These are phyloP conservation scores for Penicillium paxilli DNA, from an alignment of 495 filamentous ascomycete genomes.

Conservation along the genomic window DNA sequence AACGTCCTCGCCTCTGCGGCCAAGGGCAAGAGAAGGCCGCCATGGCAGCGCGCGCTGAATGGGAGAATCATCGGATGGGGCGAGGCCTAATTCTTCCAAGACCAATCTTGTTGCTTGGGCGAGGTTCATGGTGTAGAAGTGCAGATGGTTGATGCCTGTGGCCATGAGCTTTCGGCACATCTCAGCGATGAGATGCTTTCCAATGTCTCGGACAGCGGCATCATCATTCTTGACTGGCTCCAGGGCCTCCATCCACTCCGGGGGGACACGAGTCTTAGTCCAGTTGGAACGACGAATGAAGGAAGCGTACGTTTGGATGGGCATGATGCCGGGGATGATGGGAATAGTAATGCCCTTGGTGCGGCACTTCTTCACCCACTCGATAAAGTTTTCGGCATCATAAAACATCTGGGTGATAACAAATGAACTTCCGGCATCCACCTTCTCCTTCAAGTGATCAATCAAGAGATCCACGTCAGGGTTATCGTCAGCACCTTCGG, in stretches of 20 bases:
- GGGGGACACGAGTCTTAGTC: constrained; percentile 80
- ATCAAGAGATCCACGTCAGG: constrained; percentile 79
- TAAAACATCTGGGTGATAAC: constrained; percentile 99
- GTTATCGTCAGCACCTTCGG: constrained; percentile 94
- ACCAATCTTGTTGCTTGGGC: constrained; percentile 92
- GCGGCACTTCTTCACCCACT: constrained; percentile 83
- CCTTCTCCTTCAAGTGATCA: constrained; percentile 95
- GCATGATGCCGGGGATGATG: constrained; percentile 98
- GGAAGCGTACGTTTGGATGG: constrained; percentile 90
- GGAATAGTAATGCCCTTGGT: constrained; percentile 83
- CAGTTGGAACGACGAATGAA: constrained; percentile 88
- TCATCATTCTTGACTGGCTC: constrained; percentile 98
- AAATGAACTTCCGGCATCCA: constrained; percentile 91
- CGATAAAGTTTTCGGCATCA: constrained; percentile 89
- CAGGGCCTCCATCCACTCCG: constrained; percentile 74
- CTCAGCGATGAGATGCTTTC: constrained; percentile 85
- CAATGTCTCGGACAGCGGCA: constrained; percentile 84
- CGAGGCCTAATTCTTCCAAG: constrained; percentile 80
- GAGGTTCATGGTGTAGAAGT: constrained; percentile 99
- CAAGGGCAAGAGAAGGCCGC: constrained; percentile 88
- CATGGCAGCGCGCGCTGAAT: constrained; percentile 86
- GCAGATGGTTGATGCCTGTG: constrained; percentile 81
- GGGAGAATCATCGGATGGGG: constrained; percentile 72
- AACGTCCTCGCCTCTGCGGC: constrained; percentile 89
- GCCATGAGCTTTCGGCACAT: constrained; percentile 84